These are phyloP conservation scores for Backusella circina DNA, from an alignment of 192 early-diverging fungal species.

Conservation along the genomic window DNA sequence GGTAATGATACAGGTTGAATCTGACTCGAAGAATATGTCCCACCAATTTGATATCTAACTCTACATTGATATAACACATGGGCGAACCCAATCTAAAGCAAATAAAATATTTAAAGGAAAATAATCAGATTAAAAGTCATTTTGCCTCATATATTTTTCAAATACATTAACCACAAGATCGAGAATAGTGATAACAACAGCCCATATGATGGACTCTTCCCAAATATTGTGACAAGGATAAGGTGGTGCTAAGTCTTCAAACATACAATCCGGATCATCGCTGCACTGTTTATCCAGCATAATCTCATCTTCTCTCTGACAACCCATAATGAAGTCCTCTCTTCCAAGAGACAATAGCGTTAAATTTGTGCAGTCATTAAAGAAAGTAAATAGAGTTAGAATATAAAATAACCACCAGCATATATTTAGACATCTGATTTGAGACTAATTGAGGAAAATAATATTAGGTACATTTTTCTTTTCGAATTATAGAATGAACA, in stretches of 20 bases:
- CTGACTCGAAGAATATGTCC: background rate
- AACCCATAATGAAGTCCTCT: background rate
- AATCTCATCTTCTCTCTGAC: background rate
- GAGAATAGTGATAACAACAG: background rate
- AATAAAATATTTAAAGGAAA: background rate
- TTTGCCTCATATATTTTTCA: background rate
- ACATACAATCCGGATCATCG: background rate
- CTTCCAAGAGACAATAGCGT: background rate
- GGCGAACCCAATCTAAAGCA: background rate
- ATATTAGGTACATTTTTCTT: background rate
- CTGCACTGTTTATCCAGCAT: background rate
- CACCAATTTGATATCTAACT: background rate
- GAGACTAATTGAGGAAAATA: background rate
- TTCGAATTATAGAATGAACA: background rate
- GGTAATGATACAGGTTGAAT: background rate
- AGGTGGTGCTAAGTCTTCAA: background rate
- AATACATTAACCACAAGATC: constrained; percentile 1
- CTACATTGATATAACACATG: background rate
- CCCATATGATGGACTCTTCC: constrained; percentile 4
- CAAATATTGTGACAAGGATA: background rate
- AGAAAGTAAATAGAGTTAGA: background rate
- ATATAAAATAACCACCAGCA: constrained; percentile 12
- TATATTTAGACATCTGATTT: background rate
- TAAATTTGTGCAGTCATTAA: background rate
- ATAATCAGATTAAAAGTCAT: background rate